Percentiles rank a stretch among this genome's conserved stretches.
Conservation (phyloP, 2,329 filamentous ascomycete species). For the Penicillium aurantiogriseum region DNA sequence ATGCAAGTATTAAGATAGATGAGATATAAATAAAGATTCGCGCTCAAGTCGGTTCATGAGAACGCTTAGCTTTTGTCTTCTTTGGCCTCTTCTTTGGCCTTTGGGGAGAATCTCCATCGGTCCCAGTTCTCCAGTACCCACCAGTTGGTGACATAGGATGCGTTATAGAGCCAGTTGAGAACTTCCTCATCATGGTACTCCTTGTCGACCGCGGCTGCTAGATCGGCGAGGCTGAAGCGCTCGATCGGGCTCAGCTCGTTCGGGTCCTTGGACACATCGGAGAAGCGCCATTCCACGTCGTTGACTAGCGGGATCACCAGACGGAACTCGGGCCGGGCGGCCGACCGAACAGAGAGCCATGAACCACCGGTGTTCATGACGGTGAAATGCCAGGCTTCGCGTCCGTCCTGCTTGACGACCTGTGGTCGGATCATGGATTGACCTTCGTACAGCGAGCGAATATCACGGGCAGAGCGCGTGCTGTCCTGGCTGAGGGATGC, state of each 20-base stretch:
- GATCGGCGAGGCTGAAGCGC: conserved; percentile 25
- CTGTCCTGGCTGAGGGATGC: conserved; percentile 27
- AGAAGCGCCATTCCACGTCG: conserved; percentile 36
- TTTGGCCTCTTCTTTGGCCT: neutral
- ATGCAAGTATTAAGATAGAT: conserved; percentile 11
- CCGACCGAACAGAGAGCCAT: conserved; percentile 33
- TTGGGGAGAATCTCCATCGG: conserved; percentile 18
- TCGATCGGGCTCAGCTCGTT: conserved; percentile 25
- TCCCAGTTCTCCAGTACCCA: conserved; percentile 34
- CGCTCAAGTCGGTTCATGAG: neutral
- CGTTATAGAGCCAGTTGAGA: conserved; percentile 27
- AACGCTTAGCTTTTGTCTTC: neutral
- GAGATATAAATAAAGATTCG: conserved; percentile 3
- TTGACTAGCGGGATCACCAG: conserved; percentile 33
- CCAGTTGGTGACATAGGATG: conserved; percentile 30
- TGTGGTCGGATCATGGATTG: conserved; percentile 34
- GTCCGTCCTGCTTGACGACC: conserved; percentile 20
- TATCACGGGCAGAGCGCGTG: conserved; percentile 23
- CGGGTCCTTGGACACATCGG: conserved; percentile 28
- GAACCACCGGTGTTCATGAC: conserved; percentile 38
- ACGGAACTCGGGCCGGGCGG: conserved; percentile 27
- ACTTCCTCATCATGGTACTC: conserved; percentile 23
- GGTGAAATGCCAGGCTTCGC: conserved; percentile 35
- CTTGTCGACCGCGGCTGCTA: conserved; percentile 19
- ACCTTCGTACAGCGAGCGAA: conserved; percentile 33